Base-by-base conservation (phyloP, 139 green algal genomes). In the Bryopsis sp. region DNA sequence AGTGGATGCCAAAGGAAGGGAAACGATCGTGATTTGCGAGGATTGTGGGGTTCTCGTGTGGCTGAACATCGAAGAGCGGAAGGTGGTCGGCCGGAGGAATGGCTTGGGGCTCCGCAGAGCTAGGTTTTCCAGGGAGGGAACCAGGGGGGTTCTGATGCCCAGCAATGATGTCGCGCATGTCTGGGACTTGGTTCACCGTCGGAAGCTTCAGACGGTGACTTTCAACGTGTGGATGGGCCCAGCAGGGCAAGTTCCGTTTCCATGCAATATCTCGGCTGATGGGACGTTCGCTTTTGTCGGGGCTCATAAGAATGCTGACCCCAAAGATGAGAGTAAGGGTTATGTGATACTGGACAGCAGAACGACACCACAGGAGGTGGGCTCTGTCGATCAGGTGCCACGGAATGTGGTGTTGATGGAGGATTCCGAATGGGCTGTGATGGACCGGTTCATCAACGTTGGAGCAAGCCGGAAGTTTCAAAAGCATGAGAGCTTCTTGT, bases 21-120 rank as follows among this genome's bases (percentile, higher is more conserved):
- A 35, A 36, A 36, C 48, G 8, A 29, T 47, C 22, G 62, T 69
- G 15, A n/a, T 69, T 11, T 69, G 62, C 26, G 62, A 69, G 37
- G 62, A 69, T 37, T 38, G 24, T 57, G 62, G 62, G 22, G 5
- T 22, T n/a, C 37, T 69, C n/a, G 62, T 69, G 8, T 69, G 62
- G 62, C 39, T 69, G 8, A 6, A 28, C 7, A 11, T 65, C 31
- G 8, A 39, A 28, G 8, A 31, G 6, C 6, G 26, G 15, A 31
- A 31, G 8, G 26, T 46, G 4, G 31, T 65, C 58, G 58, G 6
- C 43, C 58, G 58, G 29, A 39, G 31, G 5, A 7, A 39, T 43
- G 58, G 32, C 6, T 31, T 28, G 4, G 58, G 58, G 26, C 19
- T 26, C 32, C 39, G 43, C 39, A 15, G 58, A 6, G 39, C 32